A percentile compares a stretch with the other conserved stretches of the same genome.
phyloP scores from a whole-genome alignment of 2,329 filamentous ascomycete genomes.

The Eutypa lata region DNA sequence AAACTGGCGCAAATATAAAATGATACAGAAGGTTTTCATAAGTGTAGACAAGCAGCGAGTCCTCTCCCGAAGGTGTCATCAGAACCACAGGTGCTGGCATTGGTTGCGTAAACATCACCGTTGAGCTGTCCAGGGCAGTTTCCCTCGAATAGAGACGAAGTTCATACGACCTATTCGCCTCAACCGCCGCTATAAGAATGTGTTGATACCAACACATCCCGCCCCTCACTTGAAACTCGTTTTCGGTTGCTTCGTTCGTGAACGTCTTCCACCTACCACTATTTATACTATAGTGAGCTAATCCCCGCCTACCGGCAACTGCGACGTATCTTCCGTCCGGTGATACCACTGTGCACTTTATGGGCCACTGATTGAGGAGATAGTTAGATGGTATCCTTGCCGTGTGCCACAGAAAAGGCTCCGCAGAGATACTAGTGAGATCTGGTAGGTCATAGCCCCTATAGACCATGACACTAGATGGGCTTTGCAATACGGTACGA shows the following conservation, averaged over 20 bases:
- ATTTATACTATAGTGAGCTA: constrained; percentile 93
- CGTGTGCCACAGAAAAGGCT: constrained; percentile 93
- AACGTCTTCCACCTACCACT: constrained; percentile 97
- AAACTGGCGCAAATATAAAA: constrained; percentile 76
- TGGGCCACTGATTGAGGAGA: constrained; percentile 89
- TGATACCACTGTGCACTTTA: constrained; percentile 82
- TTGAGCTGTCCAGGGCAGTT: constrained; percentile 67
- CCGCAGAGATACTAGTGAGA: constrained; percentile 85
- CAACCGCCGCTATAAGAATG: constrained; percentile 89
- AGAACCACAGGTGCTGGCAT: constrained; percentile 86
- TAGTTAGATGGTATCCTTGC: constrained; percentile 82
- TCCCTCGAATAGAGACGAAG: constrained; percentile 93
- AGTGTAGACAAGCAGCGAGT: constrained; percentile 94
- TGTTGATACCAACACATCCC: constrained; percentile 99
- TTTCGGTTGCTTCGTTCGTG: constrained; percentile 73
- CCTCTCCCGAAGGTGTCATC: constrained; percentile 83
- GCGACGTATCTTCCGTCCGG: constrained; percentile 91
- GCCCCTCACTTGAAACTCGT: constrained; percentile 86
- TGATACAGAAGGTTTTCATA: constrained; percentile 96
- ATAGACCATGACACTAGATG: constrained; percentile 86
- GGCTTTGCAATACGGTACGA: constrained; percentile 83
- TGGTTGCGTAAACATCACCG: constrained; percentile 71
- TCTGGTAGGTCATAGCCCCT: constrained; percentile 89
- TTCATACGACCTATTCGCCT: constrained; percentile 77
- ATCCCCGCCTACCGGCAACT: constrained; percentile 85